Percentiles rank a stretch among this genome's conserved stretches.
These are phyloP conservation scores for Penicillium polonicum DNA, from an alignment of 2,329 filamentous ascomycete genomes.

Conservation along the genomic window DNA sequence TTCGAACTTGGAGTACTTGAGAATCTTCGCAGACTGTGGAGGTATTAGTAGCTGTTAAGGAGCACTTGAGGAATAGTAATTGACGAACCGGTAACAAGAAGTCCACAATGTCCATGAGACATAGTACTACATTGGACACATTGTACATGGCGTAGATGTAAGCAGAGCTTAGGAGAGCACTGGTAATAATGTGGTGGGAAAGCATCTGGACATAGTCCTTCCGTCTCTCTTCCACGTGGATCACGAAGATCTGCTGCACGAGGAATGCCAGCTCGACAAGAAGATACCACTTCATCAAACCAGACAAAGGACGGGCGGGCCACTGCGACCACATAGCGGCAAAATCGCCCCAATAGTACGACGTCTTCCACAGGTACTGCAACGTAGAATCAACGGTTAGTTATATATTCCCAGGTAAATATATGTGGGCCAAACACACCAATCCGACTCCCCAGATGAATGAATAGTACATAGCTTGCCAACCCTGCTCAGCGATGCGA, in stretches of 20 bases:
- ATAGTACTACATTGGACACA: slow-evolving; percentile 83
- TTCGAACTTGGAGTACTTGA: slow-evolving; percentile 82
- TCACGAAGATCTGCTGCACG: slow-evolving; percentile 89
- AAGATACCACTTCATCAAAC: slow-evolving; percentile 83
- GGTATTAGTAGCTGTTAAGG: slow-evolving; percentile 3
- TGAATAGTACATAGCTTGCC: slow-evolving; percentile 80
- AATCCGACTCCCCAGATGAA: slow-evolving; percentile 81
- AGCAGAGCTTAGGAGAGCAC: slow-evolving; percentile 72
- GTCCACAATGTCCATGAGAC: slow-evolving; percentile 92
- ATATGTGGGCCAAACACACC: slow-evolving; percentile 53
- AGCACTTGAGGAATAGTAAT: background rate
- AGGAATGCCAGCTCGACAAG: slow-evolving; percentile 88
- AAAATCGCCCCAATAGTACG: slow-evolving; percentile 75
- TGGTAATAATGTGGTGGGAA: slow-evolving; percentile 88
- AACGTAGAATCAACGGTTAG: slow-evolving; percentile 8
- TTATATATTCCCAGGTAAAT: background rate
- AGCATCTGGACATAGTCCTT: slow-evolving; percentile 98
- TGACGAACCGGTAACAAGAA: slow-evolving; percentile 74
- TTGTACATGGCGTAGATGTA: slow-evolving; percentile 86
- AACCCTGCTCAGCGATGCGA: slow-evolving; percentile 91
- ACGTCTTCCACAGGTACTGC: slow-evolving; percentile 77
- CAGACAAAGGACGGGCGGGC: slow-evolving; percentile 72
- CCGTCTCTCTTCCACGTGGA: slow-evolving; percentile 89
- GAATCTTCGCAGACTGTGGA: slow-evolving; percentile 76
- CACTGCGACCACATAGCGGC: slow-evolving; percentile 79